Evolutionary conservation across 768 basidiomycete genomes (phyloP).

Genomic region (Lepiota venenata): DNA sequence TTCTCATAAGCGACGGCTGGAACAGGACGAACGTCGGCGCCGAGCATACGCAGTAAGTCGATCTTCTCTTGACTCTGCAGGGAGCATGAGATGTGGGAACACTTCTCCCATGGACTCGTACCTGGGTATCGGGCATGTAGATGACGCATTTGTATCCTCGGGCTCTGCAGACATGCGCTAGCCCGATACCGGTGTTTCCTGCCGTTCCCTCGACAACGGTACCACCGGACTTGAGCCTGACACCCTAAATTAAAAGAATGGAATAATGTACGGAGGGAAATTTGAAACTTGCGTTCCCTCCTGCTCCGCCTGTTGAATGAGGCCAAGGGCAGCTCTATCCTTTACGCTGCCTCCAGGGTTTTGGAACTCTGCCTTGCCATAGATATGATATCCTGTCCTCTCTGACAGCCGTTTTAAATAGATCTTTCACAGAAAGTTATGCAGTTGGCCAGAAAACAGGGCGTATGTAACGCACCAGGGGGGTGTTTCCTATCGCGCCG

Average conservation of each 20-base stretch:
- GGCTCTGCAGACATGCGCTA: conserved; percentile 92
- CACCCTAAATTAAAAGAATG: background rate
- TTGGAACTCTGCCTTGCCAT: conserved; percentile 98
- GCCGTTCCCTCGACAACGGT: conserved; percentile 98
- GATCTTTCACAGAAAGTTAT: conserved; percentile 51
- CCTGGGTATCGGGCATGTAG: conserved; percentile 97
- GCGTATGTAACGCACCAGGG: conserved; percentile 55
- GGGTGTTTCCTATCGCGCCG: conserved; percentile 91
- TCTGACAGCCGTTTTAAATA: conserved; percentile 79
- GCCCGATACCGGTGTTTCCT: conserved; percentile 96
- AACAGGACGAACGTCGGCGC: conserved; percentile 94
- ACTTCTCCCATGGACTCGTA: conserved; percentile 20
- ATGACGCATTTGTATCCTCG: conserved; percentile 97
- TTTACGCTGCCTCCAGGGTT: conserved; percentile 98
- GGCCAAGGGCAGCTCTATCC: conserved; percentile 91
- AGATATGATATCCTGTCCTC: conserved; percentile 77
- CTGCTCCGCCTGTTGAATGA: conserved; percentile 84
- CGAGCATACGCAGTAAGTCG: conserved; percentile 94
- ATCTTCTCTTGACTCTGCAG: conserved; percentile 98
- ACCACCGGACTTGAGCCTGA: conserved; percentile 84
- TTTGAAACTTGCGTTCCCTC: conserved; percentile 60
- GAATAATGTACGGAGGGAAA: background rate
- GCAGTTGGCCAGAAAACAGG: background rate
- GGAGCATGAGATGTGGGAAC: background rate
- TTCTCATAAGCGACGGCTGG: conserved; percentile 97